Evolutionary conservation across 1,284 basidiomycete species (phyloP).

Genomic region (Grifola frondosa): DNA sequence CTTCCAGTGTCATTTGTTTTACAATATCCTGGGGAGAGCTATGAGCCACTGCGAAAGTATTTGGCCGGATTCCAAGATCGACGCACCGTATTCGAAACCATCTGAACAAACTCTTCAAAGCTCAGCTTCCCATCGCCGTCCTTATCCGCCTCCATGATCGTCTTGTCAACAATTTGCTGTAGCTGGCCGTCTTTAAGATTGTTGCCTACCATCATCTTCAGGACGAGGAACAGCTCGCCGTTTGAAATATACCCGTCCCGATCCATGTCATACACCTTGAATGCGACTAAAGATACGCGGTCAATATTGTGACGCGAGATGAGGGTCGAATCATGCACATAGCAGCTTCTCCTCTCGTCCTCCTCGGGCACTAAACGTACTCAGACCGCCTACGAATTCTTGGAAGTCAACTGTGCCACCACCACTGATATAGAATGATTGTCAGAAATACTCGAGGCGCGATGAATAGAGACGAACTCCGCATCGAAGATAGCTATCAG

Average conservation of each 20-base stretch:
- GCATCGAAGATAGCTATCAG: conserved; percentile 99
- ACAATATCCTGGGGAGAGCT: conserved; percentile 77
- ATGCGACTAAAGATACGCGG: conserved; percentile 66
- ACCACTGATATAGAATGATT: conserved; percentile 65
- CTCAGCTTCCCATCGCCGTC: conserved; percentile 96
- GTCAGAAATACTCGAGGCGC: neutral
- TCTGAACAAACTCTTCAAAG: conserved; percentile 95
- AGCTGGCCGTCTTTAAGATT: conserved; percentile 99
- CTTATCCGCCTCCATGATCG: conserved; percentile 99
- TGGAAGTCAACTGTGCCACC: conserved; percentile 99
- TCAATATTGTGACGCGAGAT: neutral
- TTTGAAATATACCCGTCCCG: conserved; percentile 98
- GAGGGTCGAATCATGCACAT: conserved; percentile 56
- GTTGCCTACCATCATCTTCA: conserved; percentile 99
- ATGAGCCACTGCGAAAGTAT: neutral
- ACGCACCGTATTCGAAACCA: conserved; percentile 93
- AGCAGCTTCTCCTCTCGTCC: conserved; percentile 95
- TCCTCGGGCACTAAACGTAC: conserved; percentile 95
- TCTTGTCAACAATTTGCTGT: conserved; percentile 99
- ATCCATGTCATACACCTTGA: conserved; percentile 99
- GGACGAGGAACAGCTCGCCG: conserved; percentile 95
- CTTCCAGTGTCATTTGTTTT: conserved; percentile 98
- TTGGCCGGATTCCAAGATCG: conserved; percentile 26
- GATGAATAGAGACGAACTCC: conserved; percentile 63
- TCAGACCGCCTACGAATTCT: conserved; percentile 96